Percentiles rank a stretch among this genome's conserved stretches.
Conservation (phyloP, 306 rosid species). For the Ochetophila trinervis region DNA sequence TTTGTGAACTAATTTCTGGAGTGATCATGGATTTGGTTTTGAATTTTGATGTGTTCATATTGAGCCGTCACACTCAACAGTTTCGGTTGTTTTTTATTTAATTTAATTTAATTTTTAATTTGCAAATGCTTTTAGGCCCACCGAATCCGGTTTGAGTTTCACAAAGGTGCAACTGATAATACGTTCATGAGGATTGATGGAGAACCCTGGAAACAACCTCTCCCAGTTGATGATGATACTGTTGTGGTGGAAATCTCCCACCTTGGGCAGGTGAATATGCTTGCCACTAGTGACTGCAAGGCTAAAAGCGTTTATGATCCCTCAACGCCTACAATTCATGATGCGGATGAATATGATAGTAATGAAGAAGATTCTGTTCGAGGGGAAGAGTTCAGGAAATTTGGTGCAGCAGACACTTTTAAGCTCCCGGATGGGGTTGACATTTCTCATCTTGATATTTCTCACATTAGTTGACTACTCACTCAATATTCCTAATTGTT, state of each 20-base stretch:
- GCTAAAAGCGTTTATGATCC: slow-evolving; percentile 57
- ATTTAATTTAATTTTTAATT: background rate
- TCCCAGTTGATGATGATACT: slow-evolving; percentile 75
- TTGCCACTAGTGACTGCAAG: slow-evolving; percentile 55
- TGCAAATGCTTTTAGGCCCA: slow-evolving; percentile 47
- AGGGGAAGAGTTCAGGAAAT: slow-evolving; percentile 75
- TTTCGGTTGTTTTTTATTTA: too few relatives aligned
- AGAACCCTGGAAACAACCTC: slow-evolving; percentile 98
- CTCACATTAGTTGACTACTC: slow-evolving; percentile 57
- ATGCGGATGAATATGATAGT: slow-evolving; percentile 44
- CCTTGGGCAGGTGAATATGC: slow-evolving; percentile 90
- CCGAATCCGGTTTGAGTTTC: slow-evolving; percentile 74
- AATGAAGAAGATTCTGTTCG: slow-evolving; percentile 40
- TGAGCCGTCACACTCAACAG: too few relatives aligned
- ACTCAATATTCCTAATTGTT: background rate
- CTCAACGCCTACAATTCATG: slow-evolving; percentile 26
- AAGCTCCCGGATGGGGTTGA: slow-evolving; percentile 71
- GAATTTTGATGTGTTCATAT: background rate
- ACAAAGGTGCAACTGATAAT: slow-evolving; percentile 64
- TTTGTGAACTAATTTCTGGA: too few relatives aligned
- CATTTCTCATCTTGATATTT: slow-evolving; percentile 57
- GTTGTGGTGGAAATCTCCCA: slow-evolving; percentile 87
- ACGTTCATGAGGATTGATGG: slow-evolving; percentile 95
- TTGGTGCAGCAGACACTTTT: slow-evolving; percentile 90
- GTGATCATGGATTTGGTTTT: background rate